Percentiles rank a stretch among this genome's conserved stretches.
Conservation (phyloP, 1,284 basidiomycete genomes). For the Amylostereum areolatum region DNA sequence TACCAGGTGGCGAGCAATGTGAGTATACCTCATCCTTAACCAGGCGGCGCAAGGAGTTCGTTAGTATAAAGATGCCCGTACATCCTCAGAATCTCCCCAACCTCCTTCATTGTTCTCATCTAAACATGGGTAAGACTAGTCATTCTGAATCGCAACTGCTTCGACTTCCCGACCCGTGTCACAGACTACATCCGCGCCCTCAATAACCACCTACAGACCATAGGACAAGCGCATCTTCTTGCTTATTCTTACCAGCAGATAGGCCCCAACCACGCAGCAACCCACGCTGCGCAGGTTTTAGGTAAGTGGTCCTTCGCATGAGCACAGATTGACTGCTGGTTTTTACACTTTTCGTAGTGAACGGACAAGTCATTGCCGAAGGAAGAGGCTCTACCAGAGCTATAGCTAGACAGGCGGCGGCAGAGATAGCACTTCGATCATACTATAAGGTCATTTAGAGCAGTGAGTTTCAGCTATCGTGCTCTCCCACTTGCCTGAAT, state of each 20-base stretch:
- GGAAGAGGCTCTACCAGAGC: background rate
- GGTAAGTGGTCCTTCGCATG: constrained; percentile 1
- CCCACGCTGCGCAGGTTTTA: background rate
- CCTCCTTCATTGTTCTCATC: background rate
- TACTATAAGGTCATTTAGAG: too few relatives aligned
- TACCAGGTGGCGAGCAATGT: too few relatives aligned
- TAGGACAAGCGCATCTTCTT: background rate
- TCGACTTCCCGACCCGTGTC: background rate
- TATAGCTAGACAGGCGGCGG: background rate
- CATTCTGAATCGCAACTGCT: background rate
- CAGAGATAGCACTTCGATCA: background rate
- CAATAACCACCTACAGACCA: constrained; percentile 7
- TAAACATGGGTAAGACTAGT: background rate
- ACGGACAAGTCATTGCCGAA: background rate
- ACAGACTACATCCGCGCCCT: background rate
- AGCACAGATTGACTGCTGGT: too few relatives aligned
- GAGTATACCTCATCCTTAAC: too few relatives aligned
- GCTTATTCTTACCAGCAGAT: background rate
- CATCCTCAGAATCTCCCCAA: background rate
- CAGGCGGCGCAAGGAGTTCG: too few relatives aligned
- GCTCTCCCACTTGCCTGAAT: too few relatives aligned
- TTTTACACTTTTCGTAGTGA: constrained; percentile 1
- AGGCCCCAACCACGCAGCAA: constrained; percentile 1
- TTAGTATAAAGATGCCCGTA: background rate
- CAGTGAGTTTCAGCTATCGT: too few relatives aligned